These are phyloP conservation scores for Diaporthe helianthi DNA, from an alignment of 2,329 filamentous ascomycete genomes.

Conservation along the genomic window DNA sequence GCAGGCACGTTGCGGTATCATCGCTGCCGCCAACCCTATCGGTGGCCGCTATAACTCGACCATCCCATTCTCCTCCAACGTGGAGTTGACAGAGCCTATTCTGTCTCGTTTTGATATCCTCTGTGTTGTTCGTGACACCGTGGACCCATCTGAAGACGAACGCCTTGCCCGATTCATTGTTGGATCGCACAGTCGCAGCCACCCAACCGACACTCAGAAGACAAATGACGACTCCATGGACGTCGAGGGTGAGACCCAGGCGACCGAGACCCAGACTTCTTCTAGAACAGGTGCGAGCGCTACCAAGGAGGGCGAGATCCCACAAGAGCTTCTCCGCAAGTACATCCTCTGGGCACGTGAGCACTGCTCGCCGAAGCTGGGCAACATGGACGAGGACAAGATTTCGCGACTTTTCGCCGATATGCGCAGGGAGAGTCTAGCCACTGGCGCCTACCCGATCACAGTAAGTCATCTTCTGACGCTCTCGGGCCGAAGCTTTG, in stretches of 20 bases:
- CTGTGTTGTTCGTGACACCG: constrained; percentile 93
- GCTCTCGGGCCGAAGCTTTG: background rate
- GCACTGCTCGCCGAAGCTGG: constrained; percentile 87
- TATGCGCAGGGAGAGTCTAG: constrained; percentile 91
- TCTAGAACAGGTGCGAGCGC: constrained; percentile 35
- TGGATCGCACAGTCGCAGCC: constrained; percentile 89
- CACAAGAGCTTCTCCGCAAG: constrained; percentile 90
- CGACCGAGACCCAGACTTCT: constrained; percentile 41
- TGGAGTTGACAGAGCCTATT: constrained; percentile 96
- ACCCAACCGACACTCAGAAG: constrained; percentile 61
- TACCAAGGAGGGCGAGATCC: constrained; percentile 72
- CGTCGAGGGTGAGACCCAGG: constrained; percentile 59
- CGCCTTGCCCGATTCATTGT: constrained; percentile 94
- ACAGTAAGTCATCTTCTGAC: constrained; percentile 70
- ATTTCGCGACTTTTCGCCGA: constrained; percentile 92
- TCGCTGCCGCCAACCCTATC: constrained; percentile 95
- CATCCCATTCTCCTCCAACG: constrained; percentile 93
- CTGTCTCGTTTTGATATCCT: constrained; percentile 97
- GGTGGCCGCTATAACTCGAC: constrained; percentile 97
- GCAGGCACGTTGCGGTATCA: constrained; percentile 93
- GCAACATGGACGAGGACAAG: constrained; percentile 98
- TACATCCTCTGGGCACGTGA: constrained; percentile 96
- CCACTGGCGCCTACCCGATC: constrained; percentile 96
- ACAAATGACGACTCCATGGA: constrained; percentile 63
- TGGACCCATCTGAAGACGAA: constrained; percentile 91